A percentile compares a stretch with the other conserved stretches of the same genome.
These are phyloP conservation scores for Starmerella bombicola DNA, from an alignment of 805 yeast species.

Conservation along the genomic window DNA sequence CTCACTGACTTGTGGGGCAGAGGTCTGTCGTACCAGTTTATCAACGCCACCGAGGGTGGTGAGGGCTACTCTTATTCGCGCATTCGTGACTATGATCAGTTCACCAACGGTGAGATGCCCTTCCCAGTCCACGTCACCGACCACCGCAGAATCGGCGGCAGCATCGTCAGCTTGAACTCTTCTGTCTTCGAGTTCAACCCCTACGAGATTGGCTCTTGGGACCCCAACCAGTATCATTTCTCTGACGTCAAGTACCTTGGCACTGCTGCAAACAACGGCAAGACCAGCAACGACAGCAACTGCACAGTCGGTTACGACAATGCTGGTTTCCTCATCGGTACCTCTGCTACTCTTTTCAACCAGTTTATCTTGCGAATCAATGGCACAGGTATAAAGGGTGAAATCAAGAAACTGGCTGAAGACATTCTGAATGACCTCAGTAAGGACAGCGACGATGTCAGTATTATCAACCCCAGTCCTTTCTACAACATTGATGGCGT, in stretches of 20 bases:
- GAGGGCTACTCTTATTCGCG: conserved; percentile 43
- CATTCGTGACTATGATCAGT: conserved; percentile 46
- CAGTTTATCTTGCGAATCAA: conserved; percentile 40
- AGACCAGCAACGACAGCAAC: conserved; percentile 32
- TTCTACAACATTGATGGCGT: conserved; percentile 31
- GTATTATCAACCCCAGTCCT: conserved; percentile 64
- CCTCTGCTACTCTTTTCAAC: conserved; percentile 38
- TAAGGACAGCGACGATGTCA: conserved; percentile 39
- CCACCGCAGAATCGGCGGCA: conserved; percentile 33
- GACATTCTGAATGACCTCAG: conserved; percentile 31
- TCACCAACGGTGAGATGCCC: conserved; percentile 48
- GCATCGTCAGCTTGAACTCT: conserved; percentile 43
- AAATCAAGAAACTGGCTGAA: conserved; percentile 36
- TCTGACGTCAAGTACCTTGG: conserved; percentile 58
- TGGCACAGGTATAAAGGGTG: conserved; percentile 38
- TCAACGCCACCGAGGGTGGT: conserved; percentile 44
- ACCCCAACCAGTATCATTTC: conserved; percentile 49
- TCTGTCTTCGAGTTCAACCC: conserved; percentile 41
- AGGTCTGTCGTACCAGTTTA: conserved; percentile 51
- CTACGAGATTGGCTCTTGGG: conserved; percentile 68
- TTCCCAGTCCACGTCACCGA: conserved; percentile 47
- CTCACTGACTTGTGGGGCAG: conserved; percentile 70
- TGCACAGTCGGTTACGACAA: conserved; percentile 65
- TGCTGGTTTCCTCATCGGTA: conserved; percentile 58
- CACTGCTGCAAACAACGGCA: conserved; percentile 44